Percentiles rank a stretch among this genome's conserved stretches.
Conservation (phyloP, 192 early-diverging fungal genomes). For the Coemansia sp. region DNA sequence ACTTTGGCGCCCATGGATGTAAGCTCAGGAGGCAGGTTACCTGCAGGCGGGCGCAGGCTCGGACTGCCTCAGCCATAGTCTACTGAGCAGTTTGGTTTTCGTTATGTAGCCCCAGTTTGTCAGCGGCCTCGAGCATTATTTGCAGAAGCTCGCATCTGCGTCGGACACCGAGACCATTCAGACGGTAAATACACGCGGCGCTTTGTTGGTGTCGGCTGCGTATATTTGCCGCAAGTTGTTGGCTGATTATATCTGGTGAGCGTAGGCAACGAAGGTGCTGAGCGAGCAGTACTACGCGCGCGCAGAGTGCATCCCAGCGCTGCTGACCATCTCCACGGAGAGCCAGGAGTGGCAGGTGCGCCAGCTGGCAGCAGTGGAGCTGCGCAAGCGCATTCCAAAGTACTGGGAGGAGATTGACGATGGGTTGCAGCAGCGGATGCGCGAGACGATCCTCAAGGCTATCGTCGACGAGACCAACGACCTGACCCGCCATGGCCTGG, state of each 20-base stretch:
- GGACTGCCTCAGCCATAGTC: too few species aligned
- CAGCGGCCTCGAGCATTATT: conserved; percentile 53
- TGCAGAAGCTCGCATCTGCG: conserved; percentile 55
- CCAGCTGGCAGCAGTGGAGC: conserved; percentile 85
- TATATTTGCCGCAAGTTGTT: too few species aligned
- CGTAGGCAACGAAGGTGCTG: conserved; percentile 70
- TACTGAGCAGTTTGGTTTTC: neutral
- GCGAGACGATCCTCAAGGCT: conserved; percentile 64
- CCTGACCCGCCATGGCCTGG: conserved; percentile 70
- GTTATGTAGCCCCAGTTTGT: conserved; percentile 50
- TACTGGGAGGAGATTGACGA: conserved; percentile 71
- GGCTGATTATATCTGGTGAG: too few species aligned
- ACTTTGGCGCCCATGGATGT: neutral
- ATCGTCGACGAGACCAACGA: conserved; percentile 66
- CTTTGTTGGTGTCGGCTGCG: neutral
- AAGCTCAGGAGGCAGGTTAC: neutral
- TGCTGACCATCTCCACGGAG: conserved; percentile 66
- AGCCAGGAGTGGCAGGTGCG: conserved; percentile 67
- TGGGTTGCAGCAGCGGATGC: conserved; percentile 57
- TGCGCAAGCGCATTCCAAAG: conserved; percentile 74
- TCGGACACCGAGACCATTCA: conserved; percentile 58
- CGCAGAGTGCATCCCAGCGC: conserved; percentile 74
- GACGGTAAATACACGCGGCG: too few species aligned
- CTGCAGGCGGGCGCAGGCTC: neutral
- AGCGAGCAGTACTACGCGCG: conserved; percentile 69